Base-by-base conservation (phyloP, 768 basidiomycete species). In the Lepiota subincarnata region DNA sequence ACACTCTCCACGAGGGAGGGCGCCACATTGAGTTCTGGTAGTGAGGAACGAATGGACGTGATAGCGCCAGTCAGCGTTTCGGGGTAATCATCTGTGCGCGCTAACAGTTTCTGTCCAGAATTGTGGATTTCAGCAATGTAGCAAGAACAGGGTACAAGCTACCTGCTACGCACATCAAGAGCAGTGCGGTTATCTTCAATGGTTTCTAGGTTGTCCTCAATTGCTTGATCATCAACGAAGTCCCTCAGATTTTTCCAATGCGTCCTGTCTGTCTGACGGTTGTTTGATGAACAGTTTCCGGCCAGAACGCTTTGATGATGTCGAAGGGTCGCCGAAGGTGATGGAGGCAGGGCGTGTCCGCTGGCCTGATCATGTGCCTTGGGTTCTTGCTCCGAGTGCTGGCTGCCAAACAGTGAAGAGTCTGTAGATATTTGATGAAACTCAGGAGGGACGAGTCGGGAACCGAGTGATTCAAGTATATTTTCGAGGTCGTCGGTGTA, bases 201-300 rank as follows among this genome's bases (percentile, higher is more conserved):
- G 1, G 73, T 75, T 50, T 92, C 91, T 42, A 87, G 64, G 16
- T 83, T 76, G 57, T 89, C 86, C 49, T 93, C 91, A 35, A 92
- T 83, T 6, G 83, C 86, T 26, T 83, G 77, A 59, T 93, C 91
- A 60, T 92, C 88, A 34, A 92, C 87, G 66, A 93, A 92, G 64
- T 92, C 89, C 31, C 91, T 79, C 31, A 92, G 63, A 0, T 86
- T 88, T 74, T 90, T 92, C 90, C 90, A 92, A 28, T 71, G 75
- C 37, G 72, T 74, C 53, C 82, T 73, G 59, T 86, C 83, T 20
- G 63, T 52, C 57, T 69, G 52, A 60, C 16, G 53, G n/a, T 31
- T 31, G 20, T n/a, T 41, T 22, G 18, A 12, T 22, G 46, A 6
- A 2, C 13, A 13, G 14, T 24, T 31, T 20, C 31, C 14, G 6